Conservation (phyloP, 768 basidiomycete genomes). For the Plicaturopsis crispa region DNA sequence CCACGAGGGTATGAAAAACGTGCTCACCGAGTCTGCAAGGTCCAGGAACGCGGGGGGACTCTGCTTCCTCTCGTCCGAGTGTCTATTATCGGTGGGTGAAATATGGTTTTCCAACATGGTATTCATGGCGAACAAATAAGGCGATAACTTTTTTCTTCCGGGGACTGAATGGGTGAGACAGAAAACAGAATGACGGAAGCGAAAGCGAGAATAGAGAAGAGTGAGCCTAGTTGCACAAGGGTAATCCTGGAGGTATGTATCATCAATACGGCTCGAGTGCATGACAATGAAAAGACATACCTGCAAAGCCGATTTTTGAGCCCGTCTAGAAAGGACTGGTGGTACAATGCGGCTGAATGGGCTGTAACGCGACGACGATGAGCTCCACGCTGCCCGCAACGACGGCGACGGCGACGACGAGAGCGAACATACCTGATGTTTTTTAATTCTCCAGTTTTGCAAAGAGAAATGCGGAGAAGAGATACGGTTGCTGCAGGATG, state of each 20-base stretch:
- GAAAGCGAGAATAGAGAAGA: constrained; percentile 43
- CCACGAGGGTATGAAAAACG: constrained; percentile 4
- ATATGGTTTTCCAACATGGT: constrained; percentile 62
- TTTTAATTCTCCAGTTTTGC: constrained; percentile 25
- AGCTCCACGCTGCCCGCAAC: too few relatives aligned
- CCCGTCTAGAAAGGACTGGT: constrained; percentile 74
- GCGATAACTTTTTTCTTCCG: constrained; percentile 45
- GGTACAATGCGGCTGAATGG: constrained; percentile 64
- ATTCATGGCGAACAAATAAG: constrained; percentile 56
- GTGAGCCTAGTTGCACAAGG: constrained; percentile 62
- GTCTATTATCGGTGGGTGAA: constrained; percentile 64
- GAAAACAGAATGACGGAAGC: constrained; percentile 42
- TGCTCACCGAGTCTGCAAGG: constrained; percentile 84
- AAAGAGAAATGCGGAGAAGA: constrained; percentile 22
- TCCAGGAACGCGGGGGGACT: constrained; percentile 91
- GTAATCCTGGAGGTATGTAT: constrained; percentile 34
- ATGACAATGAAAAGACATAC: constrained; percentile 25
- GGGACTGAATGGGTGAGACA: constrained; percentile 46
- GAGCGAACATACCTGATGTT: constrained; percentile 36
- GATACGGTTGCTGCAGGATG: constrained; percentile 14
- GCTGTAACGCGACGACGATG: too few relatives aligned
- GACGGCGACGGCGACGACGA: constrained; percentile 12
- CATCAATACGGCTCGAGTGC: constrained; percentile 15
- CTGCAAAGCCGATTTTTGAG: constrained; percentile 70
- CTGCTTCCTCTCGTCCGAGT: constrained; percentile 69